Percentiles rank a stretch among this genome's conserved stretches.
Evolutionary conservation across 306 rosid genomes (phyloP).

Genomic region (Dryas alaskensis): DNA sequence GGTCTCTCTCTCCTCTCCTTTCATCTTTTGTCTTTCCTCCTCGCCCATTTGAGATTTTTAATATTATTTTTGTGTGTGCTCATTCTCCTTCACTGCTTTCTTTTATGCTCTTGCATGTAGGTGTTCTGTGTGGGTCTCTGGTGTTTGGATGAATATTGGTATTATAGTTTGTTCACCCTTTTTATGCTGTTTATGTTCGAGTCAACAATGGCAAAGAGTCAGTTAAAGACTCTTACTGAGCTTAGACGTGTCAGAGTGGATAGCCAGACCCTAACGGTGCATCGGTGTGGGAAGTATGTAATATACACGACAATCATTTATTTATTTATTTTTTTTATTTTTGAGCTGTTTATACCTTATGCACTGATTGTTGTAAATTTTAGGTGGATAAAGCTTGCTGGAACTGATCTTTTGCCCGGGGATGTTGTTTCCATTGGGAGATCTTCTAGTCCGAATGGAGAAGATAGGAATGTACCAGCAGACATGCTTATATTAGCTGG

Average conservation of each 20-base stretch:
- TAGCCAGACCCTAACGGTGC: constrained; percentile 86
- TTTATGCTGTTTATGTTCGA: constrained; percentile 96
- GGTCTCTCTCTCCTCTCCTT: constrained; percentile 38
- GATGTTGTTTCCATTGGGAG: constrained; percentile 98
- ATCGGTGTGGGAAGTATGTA: constrained; percentile 96
- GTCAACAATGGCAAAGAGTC: constrained; percentile 99
- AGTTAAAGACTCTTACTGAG: constrained; percentile 92
- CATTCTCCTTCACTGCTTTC: constrained; percentile 21
- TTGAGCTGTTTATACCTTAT: background rate
- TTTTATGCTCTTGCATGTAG: constrained; percentile 35
- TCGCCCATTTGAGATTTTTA: background rate
- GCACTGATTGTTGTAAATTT: constrained; percentile 26
- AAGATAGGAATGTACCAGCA: constrained; percentile 95
- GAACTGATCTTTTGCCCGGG: constrained; percentile 93
- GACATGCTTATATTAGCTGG: constrained; percentile 99
- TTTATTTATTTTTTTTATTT: background rate
- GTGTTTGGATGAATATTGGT: constrained; percentile 99
- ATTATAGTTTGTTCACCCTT: constrained; percentile 94
- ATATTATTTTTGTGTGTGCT: background rate
- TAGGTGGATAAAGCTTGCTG: constrained; percentile 90
- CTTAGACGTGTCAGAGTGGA: constrained; percentile 94
- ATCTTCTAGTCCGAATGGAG: constrained; percentile 75
- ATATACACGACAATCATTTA: constrained; percentile 17
- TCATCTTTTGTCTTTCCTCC: constrained; percentile 17
- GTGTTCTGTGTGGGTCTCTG: constrained; percentile 99